A percentile compares a stretch with the other conserved stretches of the same genome.
Evolutionary conservation across 768 basidiomycete genomes (phyloP).

Genomic region (Mycena indigotica): DNA sequence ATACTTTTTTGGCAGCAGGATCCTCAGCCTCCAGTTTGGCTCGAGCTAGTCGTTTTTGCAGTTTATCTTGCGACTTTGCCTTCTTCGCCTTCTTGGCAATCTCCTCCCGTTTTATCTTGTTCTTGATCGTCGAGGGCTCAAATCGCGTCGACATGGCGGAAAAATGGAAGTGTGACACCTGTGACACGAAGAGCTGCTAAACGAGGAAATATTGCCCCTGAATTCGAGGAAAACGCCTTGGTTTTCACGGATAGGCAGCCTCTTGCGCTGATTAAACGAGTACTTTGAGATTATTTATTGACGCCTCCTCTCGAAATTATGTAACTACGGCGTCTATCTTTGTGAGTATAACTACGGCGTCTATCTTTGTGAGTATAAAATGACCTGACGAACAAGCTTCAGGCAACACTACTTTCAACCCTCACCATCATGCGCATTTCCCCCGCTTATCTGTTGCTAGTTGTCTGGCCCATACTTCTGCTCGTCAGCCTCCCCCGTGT

Average conservation of each 20-base stretch:
- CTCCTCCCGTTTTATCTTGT: slow-evolving; percentile 87
- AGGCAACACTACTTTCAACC: not conserved
- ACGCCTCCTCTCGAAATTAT: no score
- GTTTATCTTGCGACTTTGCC: slow-evolving; percentile 77
- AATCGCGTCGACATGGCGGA: slow-evolving; percentile 57
- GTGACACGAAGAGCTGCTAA: no score
- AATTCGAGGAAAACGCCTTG: no score
- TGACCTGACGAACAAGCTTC: no score
- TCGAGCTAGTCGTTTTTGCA: slow-evolving; percentile 75
- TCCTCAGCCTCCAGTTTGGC: slow-evolving; percentile 78
- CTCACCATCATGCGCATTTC: not conserved
- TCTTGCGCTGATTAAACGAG: no score
- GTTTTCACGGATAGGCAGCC: no score
- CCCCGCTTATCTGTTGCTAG: not conserved
- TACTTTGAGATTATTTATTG: no score
- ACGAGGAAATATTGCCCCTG: no score
- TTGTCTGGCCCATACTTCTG: not conserved
- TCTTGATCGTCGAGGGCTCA: slow-evolving; percentile 73
- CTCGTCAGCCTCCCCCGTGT: not conserved
- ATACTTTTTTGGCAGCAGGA: slow-evolving; percentile 77
- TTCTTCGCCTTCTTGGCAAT: slow-evolving; percentile 72
- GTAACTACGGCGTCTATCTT: no score
- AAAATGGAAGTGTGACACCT: not conserved
- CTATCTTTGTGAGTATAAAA: no score
- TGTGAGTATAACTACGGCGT: no score